Evolutionary conservation across 163 green algal species (phyloP), one percentile per base, ranked within the genome.

Genomic region (Scenedesmus sp.): DNA sequence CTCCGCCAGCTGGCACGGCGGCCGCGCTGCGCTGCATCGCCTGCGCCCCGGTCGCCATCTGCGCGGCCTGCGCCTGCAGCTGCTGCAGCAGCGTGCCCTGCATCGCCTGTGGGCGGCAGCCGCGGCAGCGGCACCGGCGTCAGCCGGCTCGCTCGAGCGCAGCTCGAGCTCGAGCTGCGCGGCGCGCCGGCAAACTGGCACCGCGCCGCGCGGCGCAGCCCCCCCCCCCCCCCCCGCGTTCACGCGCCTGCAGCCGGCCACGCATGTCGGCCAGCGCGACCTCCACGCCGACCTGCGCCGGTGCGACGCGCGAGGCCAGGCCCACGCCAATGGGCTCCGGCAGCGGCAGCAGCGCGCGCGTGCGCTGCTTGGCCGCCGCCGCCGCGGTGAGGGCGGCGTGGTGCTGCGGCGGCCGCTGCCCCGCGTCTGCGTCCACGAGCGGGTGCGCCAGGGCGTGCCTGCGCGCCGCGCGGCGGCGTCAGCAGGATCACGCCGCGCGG

Each of bases 401-500:
- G 26, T 80, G 72, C 60, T 80, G 72, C 44, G 26, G 45, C 0
- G 72, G 48, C 10, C 28, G 44, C 42, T 47, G n/a, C 3, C 72
- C 72, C 6, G 72, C 72, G 3, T 44, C 60, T 22, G 72, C 44
- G 4, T 80, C 72, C 11, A 80, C 72, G 3, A 80, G 60, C 2
- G 72, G 72, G 22, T 80, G 72, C 15, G 72, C 45, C 31, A 80
- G 72, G 1, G 72, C 72, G 28, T 80, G 72, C 58, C 72, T 77
- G 69, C n/a, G 56, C 5, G 28, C 62, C 28, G n/a, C n/a, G n/a
- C n/a, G n/a, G n/a, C n/a, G n/a, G n/a, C n/a, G n/a, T n/a, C n/a
- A n/a, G n/a, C n/a, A n/a, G n/a, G n/a, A n/a, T n/a, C n/a, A n/a
- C n/a, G n/a, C n/a, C n/a, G n/a, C n/a, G n/a, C n/a, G n/a, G n/a